These are phyloP conservation scores for Neodidymelliopsis sp. DNA, from an alignment of 2,329 filamentous ascomycete genomes.

Conservation along the genomic window DNA sequence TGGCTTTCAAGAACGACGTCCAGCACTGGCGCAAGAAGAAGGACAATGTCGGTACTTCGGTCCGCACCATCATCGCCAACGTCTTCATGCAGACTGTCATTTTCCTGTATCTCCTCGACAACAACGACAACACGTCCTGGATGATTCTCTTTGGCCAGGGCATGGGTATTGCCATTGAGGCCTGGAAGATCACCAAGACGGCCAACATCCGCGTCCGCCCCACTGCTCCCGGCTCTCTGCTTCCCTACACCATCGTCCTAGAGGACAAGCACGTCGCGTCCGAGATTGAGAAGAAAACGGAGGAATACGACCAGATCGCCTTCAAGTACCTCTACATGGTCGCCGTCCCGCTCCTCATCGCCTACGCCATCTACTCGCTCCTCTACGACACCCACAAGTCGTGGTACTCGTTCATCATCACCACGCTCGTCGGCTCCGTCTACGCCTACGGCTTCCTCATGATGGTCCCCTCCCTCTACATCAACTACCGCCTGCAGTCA, in stretches of 20 bases:
- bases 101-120: constrained; percentile 96
- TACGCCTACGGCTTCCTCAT: constrained; percentile 99
- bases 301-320: constrained; percentile 97
- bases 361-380: constrained; percentile 90
- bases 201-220: constrained; percentile 85
- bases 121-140: constrained; percentile 97
- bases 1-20: constrained; percentile 98
- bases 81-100: constrained; percentile 97
- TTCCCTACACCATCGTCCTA: constrained; percentile 84
- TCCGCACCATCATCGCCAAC: constrained; percentile 94
- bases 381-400: constrained; percentile 95
- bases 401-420: constrained; percentile 96
- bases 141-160: constrained; percentile 97
- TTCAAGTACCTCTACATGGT: constrained; percentile 97
- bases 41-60: constrained; percentile 95
- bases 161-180: constrained; percentile 78
- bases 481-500: constrained; percentile 93
- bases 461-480: constrained; percentile 98
- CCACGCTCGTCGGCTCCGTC: constrained; percentile 92
- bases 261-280: constrained; percentile 97
- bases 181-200: constrained; percentile 96
- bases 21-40: constrained; percentile 99
- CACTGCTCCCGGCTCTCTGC: constrained; percentile 69
- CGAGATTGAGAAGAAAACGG: constrained; percentile 95
- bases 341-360: constrained; percentile 85